Percentiles rank a stretch among this genome's conserved stretches.
phyloP scores from a whole-genome alignment of 306 rosid genomes.

The Ormosia emarginata region DNA sequence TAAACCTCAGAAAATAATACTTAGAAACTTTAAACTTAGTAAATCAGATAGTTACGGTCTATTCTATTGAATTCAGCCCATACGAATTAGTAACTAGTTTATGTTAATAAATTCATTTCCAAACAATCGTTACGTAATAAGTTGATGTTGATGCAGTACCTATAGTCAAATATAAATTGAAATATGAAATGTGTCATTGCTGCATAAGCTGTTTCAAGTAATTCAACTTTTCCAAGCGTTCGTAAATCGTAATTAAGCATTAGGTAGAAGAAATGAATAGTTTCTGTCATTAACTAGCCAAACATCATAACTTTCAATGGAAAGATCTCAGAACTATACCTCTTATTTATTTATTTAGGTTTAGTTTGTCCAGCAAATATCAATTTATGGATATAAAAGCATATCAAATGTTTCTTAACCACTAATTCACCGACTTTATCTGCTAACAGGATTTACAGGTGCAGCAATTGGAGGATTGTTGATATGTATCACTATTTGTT shows the following conservation, averaged over 20 bases:
- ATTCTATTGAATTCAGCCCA: no score
- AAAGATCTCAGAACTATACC: not conserved
- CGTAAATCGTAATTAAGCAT: no score
- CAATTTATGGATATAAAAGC: not conserved
- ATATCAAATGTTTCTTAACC: not conserved
- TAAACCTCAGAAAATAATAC: no score
- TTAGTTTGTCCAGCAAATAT: not conserved
- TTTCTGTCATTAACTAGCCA: not conserved
- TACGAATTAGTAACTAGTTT: no score
- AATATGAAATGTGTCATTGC: not conserved
- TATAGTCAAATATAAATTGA: not conserved
- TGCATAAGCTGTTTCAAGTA: not conserved
- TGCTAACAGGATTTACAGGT: not conserved
- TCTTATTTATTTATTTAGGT: not conserved
- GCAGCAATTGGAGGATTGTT: not conserved
- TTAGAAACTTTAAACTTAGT: no score
- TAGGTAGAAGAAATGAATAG: no score
- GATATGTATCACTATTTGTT: not conserved
- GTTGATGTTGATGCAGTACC: conserved; percentile 13
- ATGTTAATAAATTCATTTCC: not conserved
- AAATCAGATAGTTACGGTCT: no score
- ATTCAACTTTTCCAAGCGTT: no score
- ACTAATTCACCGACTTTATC: not conserved
- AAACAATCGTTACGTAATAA: not conserved
- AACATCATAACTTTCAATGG: not conserved